Evolutionary conservation across 225 moss, liverwort and hornwort genomes (phyloP), one percentile per base, ranked within the genome.

Genomic region (Bryoerythrophyllum caledonicum): DNA sequence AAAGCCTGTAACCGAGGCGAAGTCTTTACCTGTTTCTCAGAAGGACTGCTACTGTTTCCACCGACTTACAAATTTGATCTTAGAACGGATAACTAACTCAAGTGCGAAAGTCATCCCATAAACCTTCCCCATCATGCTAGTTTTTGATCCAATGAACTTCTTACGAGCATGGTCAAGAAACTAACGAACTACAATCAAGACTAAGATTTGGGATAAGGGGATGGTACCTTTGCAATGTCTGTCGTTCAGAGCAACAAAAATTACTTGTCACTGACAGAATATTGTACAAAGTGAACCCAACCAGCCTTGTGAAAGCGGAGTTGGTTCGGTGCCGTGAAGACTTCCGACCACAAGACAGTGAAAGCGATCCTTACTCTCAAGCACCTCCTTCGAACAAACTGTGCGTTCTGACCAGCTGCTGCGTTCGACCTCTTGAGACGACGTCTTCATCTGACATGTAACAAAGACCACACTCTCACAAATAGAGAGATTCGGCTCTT

Each of bases 311-410:
- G 55, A 82, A 81, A 28, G 83, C 85, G 49, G 77, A 86, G 24
- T 74, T 95, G 84, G 78, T 27, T 70, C 48, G 74, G 80, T 70
- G 79, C 73, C 0, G 30, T 92, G 35, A n/a, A 91, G 74, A 91
- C 77, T 19, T 95, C 92, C 9, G 92, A 95, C 60, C 94, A 92
- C 64, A 89, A 88, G 65, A 92, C 91, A 35, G 91, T 93, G 78
- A 90, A 83, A 77, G 95, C 93, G 9, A 73, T 82, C 53, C 80
- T 92, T 61, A 76, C 53, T 5, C 46, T 95, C 41, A 88, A 70
- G 24, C 81, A 74, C 27, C 79, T 87, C 53, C 48, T 69, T 37
- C 59, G 32, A 68, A 61, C 48, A 46, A 68, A 65, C 30, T 73
- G 65, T 40, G 26, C n/a, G 43, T 56, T 76, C 26, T 82, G 57